Evolutionary conservation across 768 basidiomycete genomes (phyloP), one percentile per base, ranked within the genome.

Genomic region (Pleurotus eryngii): DNA sequence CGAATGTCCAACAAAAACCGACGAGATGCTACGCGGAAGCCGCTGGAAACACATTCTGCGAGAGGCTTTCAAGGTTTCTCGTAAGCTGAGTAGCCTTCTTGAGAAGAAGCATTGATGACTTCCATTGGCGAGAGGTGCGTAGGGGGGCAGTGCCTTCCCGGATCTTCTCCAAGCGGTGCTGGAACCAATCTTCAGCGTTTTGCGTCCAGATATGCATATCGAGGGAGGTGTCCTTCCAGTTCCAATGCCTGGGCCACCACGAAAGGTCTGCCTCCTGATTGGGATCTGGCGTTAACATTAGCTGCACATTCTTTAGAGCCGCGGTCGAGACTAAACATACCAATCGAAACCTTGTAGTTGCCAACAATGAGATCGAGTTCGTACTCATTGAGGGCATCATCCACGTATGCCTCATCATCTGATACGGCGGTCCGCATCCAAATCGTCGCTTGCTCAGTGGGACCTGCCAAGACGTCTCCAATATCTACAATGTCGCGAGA

Each of bases 281-380:
- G 40, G 40, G 4, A 38, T 57, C 37, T 57, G 35, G 11, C 30
- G 49, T 12, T 5, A 15, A 51, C 57, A 37, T 37, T 40, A 8
- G 14, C 18, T 40, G 15, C 27, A 20, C 20, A 20, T 20, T 20
- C 8, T 12, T 18, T 57, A 15, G 43, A 45, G 14, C 40, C 20
- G 20, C 20, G 2, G 18, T n/a, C 49, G 22, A 17, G 26, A 56
- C 3, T 47, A n/a, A 47, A 18, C 57, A 24, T 47, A 65, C 65
- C 60, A n/a, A 56, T 67, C 22, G 46, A 49, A n/a, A 67, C 60
- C 30, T 60, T 37, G 42, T 68, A 67, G 3, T 64, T 61, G 18
- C 64, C 66, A 47, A 64, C 61, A n/a, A 67, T 65, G 7, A 63
- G 22, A 39, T 63, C 57, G 12, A 62, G 45, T 39, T 67, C 66